A percentile compares a stretch with the other conserved stretches of the same genome.
Evolutionary conservation across 1,139 yeast genomes (phyloP).

Genomic region (Saccharomyces hybrid): DNA sequence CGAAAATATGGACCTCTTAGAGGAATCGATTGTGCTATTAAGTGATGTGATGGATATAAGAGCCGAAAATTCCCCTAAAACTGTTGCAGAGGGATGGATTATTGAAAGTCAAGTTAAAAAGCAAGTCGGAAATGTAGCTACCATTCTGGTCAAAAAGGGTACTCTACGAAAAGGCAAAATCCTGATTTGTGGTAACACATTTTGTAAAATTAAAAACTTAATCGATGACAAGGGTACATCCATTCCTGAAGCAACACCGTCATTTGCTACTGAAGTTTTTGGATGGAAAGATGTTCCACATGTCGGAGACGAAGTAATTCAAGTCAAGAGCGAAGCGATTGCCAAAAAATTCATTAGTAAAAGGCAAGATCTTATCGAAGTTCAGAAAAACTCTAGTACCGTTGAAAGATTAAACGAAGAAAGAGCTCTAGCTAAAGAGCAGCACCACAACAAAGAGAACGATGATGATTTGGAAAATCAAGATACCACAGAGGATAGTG

Average conservation of each 20-base stretch:
- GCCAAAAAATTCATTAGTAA: slow-evolving; percentile 72
- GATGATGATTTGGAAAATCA: slow-evolving; percentile 40
- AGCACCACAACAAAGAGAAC: slow-evolving; percentile 32
- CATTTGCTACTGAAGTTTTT: slow-evolving; percentile 82
- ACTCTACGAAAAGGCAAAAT: slow-evolving; percentile 61
- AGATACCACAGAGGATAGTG: slow-evolving; percentile 19
- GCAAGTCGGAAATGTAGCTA: slow-evolving; percentile 82
- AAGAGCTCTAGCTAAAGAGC: slow-evolving; percentile 31
- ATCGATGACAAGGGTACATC: slow-evolving; percentile 63
- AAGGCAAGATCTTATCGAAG: slow-evolving; percentile 49
- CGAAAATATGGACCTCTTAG: slow-evolving; percentile 76
- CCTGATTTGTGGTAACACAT: slow-evolving; percentile 77
- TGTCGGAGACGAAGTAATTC: slow-evolving; percentile 80
- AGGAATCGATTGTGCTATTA: slow-evolving; percentile 78
- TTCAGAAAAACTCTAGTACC: slow-evolving; percentile 55
- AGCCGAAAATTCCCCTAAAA: slow-evolving; percentile 48
- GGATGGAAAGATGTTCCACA: slow-evolving; percentile 95
- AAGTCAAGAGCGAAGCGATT: slow-evolving; percentile 62
- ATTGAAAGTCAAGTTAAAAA: slow-evolving; percentile 78
- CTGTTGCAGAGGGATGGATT: slow-evolving; percentile 77
- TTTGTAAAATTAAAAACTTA: slow-evolving; percentile 81
- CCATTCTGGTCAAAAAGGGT: slow-evolving; percentile 77
- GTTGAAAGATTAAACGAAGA: slow-evolving; percentile 63
- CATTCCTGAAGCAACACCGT: slow-evolving; percentile 68
- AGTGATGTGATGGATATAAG: slow-evolving; percentile 77